Evolutionary conservation across 768 basidiomycete species (phyloP), one percentile per base, ranked within the genome.

Genomic region (Trametes villosa): DNA sequence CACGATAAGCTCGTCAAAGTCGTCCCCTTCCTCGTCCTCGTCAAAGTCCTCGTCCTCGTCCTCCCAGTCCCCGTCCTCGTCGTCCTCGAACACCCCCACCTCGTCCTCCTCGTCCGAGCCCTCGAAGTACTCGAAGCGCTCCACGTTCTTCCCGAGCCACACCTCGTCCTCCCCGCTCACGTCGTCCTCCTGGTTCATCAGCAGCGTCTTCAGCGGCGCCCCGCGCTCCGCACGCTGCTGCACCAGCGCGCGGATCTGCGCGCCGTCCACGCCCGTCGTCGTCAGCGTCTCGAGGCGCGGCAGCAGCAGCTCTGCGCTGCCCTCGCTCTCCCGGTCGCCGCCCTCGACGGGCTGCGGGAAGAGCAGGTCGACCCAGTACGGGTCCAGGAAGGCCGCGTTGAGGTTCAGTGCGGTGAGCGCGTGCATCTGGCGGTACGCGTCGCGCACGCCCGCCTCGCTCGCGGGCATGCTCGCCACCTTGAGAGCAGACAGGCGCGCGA

Each of bases 111-210:
- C 78, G 45, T 85, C 86, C 33, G 83, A 71, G 30, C 63, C 68
- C 49, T 84, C 85, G 60, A 86, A 89, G 62, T 76, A 81, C 12
- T 82, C 81, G 17, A 89, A 77, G 31, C 73, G 73, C 58, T 83
- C 79, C 64, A 67, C 52, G 52, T 87, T 76, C 6, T 70, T 70
- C 51, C 70, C 75, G 38, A 89, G 67, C 87, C 87, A 89, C 40
- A 68, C 68, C 62, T 78, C 76, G 13, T 85, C 81, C 24, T 74
- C 72, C 1, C 65, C 51, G 0, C 70, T 65, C n/a, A 88, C 40
- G 1, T 73, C 69, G 49, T 83, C 82, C 0, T 75, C 69, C 53
- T 78, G 68, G 40, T 83, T 78, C 73, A 88, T 78, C 33, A 69
- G 70, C 53, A 80, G 69, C n/a, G 72, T 71, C 60, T 73, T 75